phyloP scores from a whole-genome alignment of 2,329 filamentous ascomycete genomes.

The Zasmidium angulare region DNA sequence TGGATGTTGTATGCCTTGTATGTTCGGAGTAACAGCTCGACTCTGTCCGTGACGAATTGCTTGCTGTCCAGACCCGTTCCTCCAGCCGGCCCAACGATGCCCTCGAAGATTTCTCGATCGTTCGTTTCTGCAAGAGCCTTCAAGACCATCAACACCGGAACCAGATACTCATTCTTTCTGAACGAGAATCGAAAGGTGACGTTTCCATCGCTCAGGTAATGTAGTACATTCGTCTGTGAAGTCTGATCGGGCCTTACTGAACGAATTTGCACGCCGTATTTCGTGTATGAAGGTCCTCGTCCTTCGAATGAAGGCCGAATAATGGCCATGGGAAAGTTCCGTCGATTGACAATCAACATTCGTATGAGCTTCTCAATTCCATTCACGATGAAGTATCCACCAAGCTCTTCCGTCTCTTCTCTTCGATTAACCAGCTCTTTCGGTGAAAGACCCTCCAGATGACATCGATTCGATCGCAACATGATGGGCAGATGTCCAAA shows the following conservation, averaged over 20 bases:
- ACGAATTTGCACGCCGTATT: constrained; percentile 85
- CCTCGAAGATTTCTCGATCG: constrained; percentile 92
- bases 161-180: constrained; percentile 95
- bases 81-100: constrained; percentile 74
- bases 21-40: constrained; percentile 85
- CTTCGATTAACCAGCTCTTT: constrained; percentile 79
- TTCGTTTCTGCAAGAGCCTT: constrained; percentile 96
- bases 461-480: constrained; percentile 87
- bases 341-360: constrained; percentile 81
- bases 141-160: constrained; percentile 93
- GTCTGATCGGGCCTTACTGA: constrained; percentile 96
- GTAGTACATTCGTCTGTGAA: constrained; percentile 93
- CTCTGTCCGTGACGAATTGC: constrained; percentile 85
- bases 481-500: constrained; percentile 89
- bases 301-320: constrained; percentile 85
- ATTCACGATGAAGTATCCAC: constrained; percentile 96
- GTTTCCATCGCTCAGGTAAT: constrained; percentile 94
- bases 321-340: constrained; percentile 96
- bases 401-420: constrained; percentile 93
- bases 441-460: constrained; percentile 82
- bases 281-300: constrained; percentile 82
- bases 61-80: constrained; percentile 82
- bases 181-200: constrained; percentile 97
- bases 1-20: constrained; percentile 90
- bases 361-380: constrained; percentile 96